Evolutionary conservation across 371 early-diverging fungal genomes (phyloP).

Genomic region (Mortierella sp.): DNA sequence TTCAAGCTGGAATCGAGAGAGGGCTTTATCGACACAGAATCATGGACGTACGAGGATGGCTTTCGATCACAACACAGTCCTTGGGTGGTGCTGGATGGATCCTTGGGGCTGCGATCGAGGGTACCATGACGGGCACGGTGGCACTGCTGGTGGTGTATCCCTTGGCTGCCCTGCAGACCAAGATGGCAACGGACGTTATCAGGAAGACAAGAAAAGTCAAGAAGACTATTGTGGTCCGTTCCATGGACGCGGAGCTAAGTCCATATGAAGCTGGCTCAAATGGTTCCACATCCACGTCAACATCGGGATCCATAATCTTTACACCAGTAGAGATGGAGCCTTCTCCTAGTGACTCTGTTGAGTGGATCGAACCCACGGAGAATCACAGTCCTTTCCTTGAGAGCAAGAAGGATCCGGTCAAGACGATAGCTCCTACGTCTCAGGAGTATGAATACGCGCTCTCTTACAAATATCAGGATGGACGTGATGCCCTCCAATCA

Average conservation of each 20-base stretch:
- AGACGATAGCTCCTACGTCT: background rate
- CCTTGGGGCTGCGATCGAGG: slow-evolving; percentile 19
- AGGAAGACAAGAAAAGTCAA: background rate
- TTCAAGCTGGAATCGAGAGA: slow-evolving; percentile 17
- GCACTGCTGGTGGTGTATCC: slow-evolving; percentile 28
- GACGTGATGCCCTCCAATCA: slow-evolving; percentile 7
- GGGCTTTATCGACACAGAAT: background rate
- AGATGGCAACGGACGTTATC: slow-evolving; percentile 38
- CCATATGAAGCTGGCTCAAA: background rate
- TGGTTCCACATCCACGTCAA: background rate
- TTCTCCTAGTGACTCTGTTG: slow-evolving; percentile 12
- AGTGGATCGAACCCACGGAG: slow-evolving; percentile 18
- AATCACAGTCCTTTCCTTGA: background rate
- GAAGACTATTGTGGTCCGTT: too few relatives aligned
- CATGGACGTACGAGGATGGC: slow-evolving; percentile 12
- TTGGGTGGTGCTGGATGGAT: slow-evolving; percentile 11
- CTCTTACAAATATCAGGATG: slow-evolving; percentile 19
- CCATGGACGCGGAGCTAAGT: too few relatives aligned
- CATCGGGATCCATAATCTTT: too few relatives aligned
- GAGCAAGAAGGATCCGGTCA: background rate
- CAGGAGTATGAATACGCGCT: slow-evolving; percentile 19
- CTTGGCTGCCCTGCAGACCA: slow-evolving; percentile 14
- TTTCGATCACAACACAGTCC: background rate
- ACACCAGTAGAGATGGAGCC: background rate
- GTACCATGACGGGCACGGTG: slow-evolving; percentile 11